Conservation (phyloP, 2,329 filamentous ascomycete genomes). For the Penicillium sp. region DNA sequence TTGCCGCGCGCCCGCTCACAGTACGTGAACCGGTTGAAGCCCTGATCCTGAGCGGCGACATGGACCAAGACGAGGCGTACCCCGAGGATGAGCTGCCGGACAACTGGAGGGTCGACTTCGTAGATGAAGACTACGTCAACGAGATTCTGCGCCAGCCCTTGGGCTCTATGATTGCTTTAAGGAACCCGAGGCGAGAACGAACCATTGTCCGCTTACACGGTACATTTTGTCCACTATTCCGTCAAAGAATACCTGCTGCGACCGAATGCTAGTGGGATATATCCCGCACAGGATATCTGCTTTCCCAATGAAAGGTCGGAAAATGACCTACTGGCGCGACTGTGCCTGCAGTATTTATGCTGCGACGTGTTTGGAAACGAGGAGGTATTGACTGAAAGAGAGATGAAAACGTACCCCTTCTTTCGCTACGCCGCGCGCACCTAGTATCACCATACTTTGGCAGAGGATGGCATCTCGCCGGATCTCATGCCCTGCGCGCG, state of each 20-base stretch:
- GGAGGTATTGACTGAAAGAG: not conserved
- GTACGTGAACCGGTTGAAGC: not conserved
- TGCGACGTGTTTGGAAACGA: constrained; percentile 1
- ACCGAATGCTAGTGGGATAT: not conserved
- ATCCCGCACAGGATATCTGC: not conserved
- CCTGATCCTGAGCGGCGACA: not conserved
- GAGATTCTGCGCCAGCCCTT: not conserved
- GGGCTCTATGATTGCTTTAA: not conserved
- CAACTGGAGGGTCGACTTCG: not conserved
- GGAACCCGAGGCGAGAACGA: not conserved
- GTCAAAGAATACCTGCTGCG: not conserved
- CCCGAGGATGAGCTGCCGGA: not conserved
- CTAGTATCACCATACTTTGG: not conserved
- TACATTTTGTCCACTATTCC: constrained; percentile 1
- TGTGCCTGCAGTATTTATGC: not conserved
- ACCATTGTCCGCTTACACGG: not conserved
- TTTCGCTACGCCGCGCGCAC: not conserved
- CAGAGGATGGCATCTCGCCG: not conserved
- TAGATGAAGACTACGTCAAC: constrained; percentile 3
- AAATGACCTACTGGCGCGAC: not conserved
- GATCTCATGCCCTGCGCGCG: not conserved
- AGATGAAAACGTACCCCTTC: not conserved
- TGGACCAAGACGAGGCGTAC: not conserved
- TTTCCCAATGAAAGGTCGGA: not conserved
- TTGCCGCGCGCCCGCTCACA: not conserved